A percentile compares a stretch with the other conserved stretches of the same genome.
phyloP scores from a whole-genome alignment of 768 basidiomycete genomes.

The Rhodocollybia butyracea region DNA sequence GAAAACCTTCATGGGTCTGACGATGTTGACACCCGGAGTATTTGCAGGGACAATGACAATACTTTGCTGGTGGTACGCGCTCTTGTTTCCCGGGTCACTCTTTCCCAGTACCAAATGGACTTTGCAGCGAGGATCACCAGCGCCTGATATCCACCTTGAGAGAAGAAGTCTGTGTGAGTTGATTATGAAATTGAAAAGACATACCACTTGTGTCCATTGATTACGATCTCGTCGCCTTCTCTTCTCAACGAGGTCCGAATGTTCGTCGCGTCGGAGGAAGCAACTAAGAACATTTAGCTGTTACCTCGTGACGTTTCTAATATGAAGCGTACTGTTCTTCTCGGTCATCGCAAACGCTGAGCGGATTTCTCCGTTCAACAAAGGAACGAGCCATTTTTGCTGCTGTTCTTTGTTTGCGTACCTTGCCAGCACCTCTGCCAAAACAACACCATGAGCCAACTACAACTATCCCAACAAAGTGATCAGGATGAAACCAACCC shows the following conservation, averaged over 20 bases:
- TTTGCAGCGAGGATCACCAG: slow-evolving; percentile 86
- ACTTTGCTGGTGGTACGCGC: slow-evolving; percentile 80
- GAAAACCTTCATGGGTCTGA: slow-evolving; percentile 92
- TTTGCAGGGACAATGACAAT: slow-evolving; percentile 93
- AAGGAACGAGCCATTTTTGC: slow-evolving; percentile 81
- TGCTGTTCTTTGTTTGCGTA: slow-evolving; percentile 93
- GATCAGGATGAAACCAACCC: slow-evolving; percentile 60
- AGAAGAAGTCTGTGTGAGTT: neutral
- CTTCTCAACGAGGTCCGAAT: slow-evolving; percentile 82
- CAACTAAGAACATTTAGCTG: slow-evolving; percentile 3
- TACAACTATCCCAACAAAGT: no score
- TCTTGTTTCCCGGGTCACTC: slow-evolving; percentile 82
- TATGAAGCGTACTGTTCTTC: slow-evolving; percentile 58
- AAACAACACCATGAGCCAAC: neutral
- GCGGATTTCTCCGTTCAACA: slow-evolving; percentile 90
- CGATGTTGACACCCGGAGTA: slow-evolving; percentile 79
- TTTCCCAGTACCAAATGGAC: slow-evolving; percentile 95
- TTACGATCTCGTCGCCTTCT: slow-evolving; percentile 85
- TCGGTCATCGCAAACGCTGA: slow-evolving; percentile 98
- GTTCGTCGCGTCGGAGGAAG: slow-evolving; percentile 70
- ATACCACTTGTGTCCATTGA: slow-evolving; percentile 97
- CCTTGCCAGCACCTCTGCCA: slow-evolving; percentile 88
- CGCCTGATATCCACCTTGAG: slow-evolving; percentile 93
- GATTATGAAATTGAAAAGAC: slow-evolving; percentile 1
- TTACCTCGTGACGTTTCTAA: slow-evolving; percentile 7